Evolutionary conservation across 495 filamentous ascomycete genomes (phyloP), one percentile per base, ranked within the genome.

Genomic region (Podospora tetraspora): DNA sequence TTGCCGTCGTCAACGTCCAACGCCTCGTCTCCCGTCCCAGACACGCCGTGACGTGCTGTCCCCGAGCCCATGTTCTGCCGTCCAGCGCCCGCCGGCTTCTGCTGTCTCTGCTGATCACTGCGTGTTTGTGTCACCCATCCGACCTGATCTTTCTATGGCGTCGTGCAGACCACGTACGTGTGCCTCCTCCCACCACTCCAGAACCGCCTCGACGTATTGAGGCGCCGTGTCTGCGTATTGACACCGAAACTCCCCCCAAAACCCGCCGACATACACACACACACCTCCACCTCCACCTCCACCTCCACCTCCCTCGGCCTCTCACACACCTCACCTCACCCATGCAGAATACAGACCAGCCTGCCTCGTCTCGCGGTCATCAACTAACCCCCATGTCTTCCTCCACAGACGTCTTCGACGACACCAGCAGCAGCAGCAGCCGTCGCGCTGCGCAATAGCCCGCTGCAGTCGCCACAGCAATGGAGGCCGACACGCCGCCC

Each of bases 361-460:
- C 43, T n/a, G 30, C 29, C 29, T 30, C 32, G 32, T 34, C 32
- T 65, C 63, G 63, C 63, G 63, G 34, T n/a, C 30, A 59, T 56
- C 69, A 60, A 60, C 67, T 74, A 61, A 74, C 70, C 25, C 68
- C 70, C 67, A 77, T 77, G 75, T 70, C 73, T 74, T 59, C 60
- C 29, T 56, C 67, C 64, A 62, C 64, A 74, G 75, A 71, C 63
- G 56, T 66, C 52, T 57, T 59, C 64, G 62, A 60, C 59, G 67
- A 43, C 37, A 66, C 66, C 66, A 74, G 59, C 68, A 69, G 70
- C 62, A 75, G 71, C 61, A 74, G 65, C 69, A 70, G 67, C 66
- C 69, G 56, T 66, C 66, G 70, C 71, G 65, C 64, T 66, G 69
- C 72, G 64, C 59, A 64, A 68, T 69, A 70, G 57, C 34, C 59